Evolutionary conservation across 2,329 filamentous ascomycete genomes (phyloP).

Genomic region (Cladorrhinum sp.): DNA sequence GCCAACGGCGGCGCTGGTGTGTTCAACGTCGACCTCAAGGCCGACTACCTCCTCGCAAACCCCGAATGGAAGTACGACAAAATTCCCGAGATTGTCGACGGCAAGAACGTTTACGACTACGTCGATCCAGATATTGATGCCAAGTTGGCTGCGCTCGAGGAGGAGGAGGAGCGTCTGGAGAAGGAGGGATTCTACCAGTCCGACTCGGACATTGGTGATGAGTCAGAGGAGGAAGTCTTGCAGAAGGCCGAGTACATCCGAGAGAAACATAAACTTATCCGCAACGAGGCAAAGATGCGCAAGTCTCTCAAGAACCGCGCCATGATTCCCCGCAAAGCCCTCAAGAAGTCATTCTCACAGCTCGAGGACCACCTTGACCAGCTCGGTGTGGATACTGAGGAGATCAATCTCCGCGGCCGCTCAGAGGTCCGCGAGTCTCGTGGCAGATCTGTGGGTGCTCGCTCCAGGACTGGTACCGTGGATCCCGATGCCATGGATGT

Average conservation of each 20-base stretch:
- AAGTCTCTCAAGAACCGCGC: constrained; percentile 97
- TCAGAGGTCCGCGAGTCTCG: constrained; percentile 57
- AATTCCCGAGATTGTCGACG: constrained; percentile 89
- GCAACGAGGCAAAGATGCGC: constrained; percentile 91
- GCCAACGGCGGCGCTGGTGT: constrained; percentile 94
- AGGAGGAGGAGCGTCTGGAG: constrained; percentile 91
- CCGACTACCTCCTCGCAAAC: constrained; percentile 83
- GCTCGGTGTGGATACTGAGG: constrained; percentile 79
- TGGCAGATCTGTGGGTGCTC: constrained; percentile 62
- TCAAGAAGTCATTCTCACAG: constrained; percentile 78
- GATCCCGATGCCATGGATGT: constrained; percentile 76
- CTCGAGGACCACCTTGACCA: constrained; percentile 83
- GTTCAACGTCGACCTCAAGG: constrained; percentile 87
- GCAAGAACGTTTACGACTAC: constrained; percentile 97
- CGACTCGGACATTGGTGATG: constrained; percentile 77
- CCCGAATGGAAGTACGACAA: constrained; percentile 95
- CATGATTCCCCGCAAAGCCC: constrained; percentile 79
- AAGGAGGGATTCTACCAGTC: constrained; percentile 92
- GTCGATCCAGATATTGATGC: constrained; percentile 94
- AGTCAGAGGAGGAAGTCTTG: constrained; percentile 80
- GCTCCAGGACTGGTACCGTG: constrained; percentile 60
- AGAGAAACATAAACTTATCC: constrained; percentile 88
- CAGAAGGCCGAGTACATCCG: constrained; percentile 94
- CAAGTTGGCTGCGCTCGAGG: constrained; percentile 87
- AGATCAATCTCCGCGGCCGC: constrained; percentile 71